Evolutionary conservation across 2,329 filamentous ascomycete species (phyloP), one percentile per base, ranked within the genome.

Genomic region (Claviceps sp.): DNA sequence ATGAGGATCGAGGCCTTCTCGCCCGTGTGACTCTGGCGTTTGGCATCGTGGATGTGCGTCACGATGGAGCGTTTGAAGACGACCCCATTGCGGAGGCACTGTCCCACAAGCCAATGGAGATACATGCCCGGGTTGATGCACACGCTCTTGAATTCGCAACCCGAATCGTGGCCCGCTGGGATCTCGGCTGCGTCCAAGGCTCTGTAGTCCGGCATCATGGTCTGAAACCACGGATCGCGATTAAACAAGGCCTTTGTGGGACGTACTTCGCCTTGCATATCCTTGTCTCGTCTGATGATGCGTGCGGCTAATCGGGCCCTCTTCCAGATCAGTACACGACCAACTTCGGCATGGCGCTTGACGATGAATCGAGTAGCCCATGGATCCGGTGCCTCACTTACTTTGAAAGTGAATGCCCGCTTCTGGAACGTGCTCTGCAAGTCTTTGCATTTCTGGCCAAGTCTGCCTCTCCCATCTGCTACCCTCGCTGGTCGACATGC

Each of bases 41-140:
- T 57, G 0, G 88, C 88, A 43, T 95, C 85, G 0, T 73, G 68
- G 53, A 97, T 78, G 64, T 96, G 86, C n/a, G 70, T 67, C 46
- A 90, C 67, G 1, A 76, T 65, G 2, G 70, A 79, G 20, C 87
- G 78, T 59, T 79, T 77, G 60, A 91, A 71, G 1, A 80, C 71
- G 6, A 86, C 85, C 29, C 88, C 86, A 52, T 81, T 79, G 59
- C 80, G 81, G 29, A 86, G 74, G 64, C 88, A 94, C 68, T 93
- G 83, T 0, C 86, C 85, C 0, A 86, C 72, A 0, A 97, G 81
- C 80, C 86, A 96, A 4, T 87, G 81, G 2, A 96, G 79, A 68
- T 96, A 97, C 53, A 96, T 69, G 43, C 86, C 80, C 0, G 87
- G 87, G 69, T 97, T 96, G 65, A 96, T 91, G 69, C 90, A 96